A percentile compares a stretch with the other conserved stretches of the same genome.
Evolutionary conservation across 768 basidiomycete species (phyloP).

Genomic region (Pleurotus pulmonarius): DNA sequence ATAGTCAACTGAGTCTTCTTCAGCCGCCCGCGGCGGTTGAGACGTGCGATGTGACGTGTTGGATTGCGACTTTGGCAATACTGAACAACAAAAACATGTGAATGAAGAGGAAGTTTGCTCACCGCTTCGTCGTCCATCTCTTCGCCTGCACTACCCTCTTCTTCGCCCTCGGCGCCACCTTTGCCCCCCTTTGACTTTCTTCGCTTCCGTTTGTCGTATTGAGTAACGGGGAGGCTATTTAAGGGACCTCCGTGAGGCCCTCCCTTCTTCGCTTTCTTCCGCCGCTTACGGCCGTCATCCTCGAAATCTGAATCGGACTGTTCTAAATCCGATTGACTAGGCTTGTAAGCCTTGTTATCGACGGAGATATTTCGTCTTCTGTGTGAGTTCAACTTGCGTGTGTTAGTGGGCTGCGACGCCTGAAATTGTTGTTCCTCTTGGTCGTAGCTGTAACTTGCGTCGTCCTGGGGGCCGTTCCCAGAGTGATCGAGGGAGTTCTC

Average conservation of each 20-base stretch:
- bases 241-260: slow-evolving; percentile 52
- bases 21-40: slow-evolving; percentile 28
- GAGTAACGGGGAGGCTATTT: slow-evolving; percentile 64
- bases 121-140: slow-evolving; percentile 35
- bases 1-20: slow-evolving; percentile 38
- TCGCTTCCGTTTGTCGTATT: slow-evolving; percentile 58
- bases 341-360: slow-evolving; percentile 83
- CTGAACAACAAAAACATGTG: slow-evolving; percentile 7
- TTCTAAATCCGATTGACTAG: slow-evolving; percentile 61
- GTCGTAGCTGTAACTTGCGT: slow-evolving; percentile 72
- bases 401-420: slow-evolving; percentile 19
- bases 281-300: slow-evolving; percentile 49
- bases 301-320: slow-evolving; percentile 55
- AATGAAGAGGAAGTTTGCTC: slow-evolving; percentile 12
- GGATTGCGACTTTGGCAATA: slow-evolving; percentile 17
- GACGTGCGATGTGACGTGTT: slow-evolving; percentile 34
- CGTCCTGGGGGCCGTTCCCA: slow-evolving; percentile 28
- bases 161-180: slow-evolving; percentile 41
- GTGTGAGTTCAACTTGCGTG: slow-evolving; percentile 23
- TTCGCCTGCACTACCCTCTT: slow-evolving; percentile 47
- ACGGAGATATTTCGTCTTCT: slow-evolving; percentile 62
- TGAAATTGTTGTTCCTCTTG: slow-evolving; percentile 70
- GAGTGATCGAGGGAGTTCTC: slow-evolving; percentile 28
- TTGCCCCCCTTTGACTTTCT: slow-evolving; percentile 39
- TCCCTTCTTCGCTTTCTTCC: slow-evolving; percentile 52